Evolutionary conservation across 805 yeast species (phyloP), one percentile per base, ranked within the genome.

Genomic region (Clavispora santaluciae): DNA sequence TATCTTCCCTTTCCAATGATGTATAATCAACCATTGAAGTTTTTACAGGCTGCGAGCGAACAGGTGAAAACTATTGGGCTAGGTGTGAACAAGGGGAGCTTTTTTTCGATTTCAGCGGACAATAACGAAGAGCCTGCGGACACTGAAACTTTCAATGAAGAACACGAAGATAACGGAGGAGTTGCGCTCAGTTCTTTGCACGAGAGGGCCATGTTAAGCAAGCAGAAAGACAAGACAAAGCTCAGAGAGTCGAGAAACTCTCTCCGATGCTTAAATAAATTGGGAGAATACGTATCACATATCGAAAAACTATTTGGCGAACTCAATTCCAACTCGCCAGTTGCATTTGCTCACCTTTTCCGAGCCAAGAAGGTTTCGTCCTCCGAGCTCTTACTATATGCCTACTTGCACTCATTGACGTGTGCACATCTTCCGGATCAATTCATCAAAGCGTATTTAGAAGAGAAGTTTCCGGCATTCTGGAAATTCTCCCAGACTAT

Each of bases 1-100:
- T 71, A 76, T 41, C 59, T 83, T 15, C 83, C 86, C 6, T 84
- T 83, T 63, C 91, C 90, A 8, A 72, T 82, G 75, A 86, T 83
- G 74, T 83, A 83, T 55, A 76, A 76, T 45, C 78, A 82, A 17
- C 89, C 90, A 1, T 47, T 78, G 28, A 64, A 61, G 31, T 66
- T 68, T 42, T 70, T 69, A 49, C 54, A 58, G 38, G 41, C 46
- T 30, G 75, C 75, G 1, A 61, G 63, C 41, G 60, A 57, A 15
- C 63, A 59, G 43, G 63, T 64, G 10, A 48, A 55, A 35, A 33
- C 51, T 12, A 45, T 63, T 6, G 73, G 72, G 2, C 55, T 69
- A 22, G 54, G 55, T 11, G 39, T 51, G 4, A 54, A 51, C 17
- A 54, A 51, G 26, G 43, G 49, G 0, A 62, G 67, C 22, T 63